Evolutionary conservation across 345 rosid species (phyloP).

Genomic region (Hibiscus syriacus): DNA sequence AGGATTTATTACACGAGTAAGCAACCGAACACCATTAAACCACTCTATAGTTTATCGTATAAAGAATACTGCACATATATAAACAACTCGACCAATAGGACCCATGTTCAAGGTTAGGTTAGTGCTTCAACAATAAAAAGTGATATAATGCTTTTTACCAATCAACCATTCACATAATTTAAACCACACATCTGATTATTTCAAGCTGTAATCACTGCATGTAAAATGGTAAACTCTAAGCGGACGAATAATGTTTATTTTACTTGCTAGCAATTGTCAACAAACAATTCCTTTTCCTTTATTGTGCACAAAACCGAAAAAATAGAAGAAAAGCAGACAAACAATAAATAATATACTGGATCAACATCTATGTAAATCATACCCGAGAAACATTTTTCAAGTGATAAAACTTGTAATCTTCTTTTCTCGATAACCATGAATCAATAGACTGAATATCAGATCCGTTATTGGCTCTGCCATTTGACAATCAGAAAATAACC

Average conservation of each 20-base stretch:
- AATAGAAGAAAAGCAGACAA: neutral
- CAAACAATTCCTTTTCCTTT: neutral
- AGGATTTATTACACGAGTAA: neutral
- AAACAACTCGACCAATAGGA: neutral
- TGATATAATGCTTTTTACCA: no score
- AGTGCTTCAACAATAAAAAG: neutral
- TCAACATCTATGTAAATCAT: conserved; percentile 2
- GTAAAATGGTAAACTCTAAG: neutral
- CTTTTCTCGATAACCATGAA: conserved; percentile 30
- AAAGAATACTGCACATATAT: neutral
- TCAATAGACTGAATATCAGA: conserved; percentile 29
- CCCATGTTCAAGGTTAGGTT: neutral
- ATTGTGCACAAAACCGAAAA: neutral
- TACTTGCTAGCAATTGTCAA: neutral
- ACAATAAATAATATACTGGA: neutral
- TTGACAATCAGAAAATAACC: conserved; percentile 7
- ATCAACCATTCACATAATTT: neutral
- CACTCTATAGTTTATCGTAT: neutral
- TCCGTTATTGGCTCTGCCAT: conserved; percentile 42
- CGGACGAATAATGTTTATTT: neutral
- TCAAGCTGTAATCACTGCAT: neutral
- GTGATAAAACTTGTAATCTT: conserved; percentile 62
- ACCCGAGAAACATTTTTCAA: conserved; percentile 76
- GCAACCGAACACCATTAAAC: neutral
- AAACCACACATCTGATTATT: neutral